phyloP scores from a whole-genome alignment of 2,329 filamentous ascomycete species.

The Phyllosticta ampelicida region DNA sequence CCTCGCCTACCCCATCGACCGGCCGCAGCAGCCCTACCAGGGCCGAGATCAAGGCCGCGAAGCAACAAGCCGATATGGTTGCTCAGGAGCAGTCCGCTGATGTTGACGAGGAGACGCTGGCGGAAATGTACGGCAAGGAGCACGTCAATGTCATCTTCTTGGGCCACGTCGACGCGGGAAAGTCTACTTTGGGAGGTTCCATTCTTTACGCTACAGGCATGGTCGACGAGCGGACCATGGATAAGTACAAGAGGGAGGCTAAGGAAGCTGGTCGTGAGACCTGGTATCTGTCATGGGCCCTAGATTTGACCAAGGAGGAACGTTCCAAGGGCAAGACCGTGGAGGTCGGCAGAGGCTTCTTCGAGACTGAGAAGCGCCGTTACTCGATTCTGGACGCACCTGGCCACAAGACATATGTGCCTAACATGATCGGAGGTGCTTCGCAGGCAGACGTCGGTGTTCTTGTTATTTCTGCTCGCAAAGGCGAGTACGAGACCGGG shows the following conservation, averaged over 20 bases:
- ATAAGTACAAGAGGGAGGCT: conserved; percentile 95
- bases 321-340: conserved; percentile 95
- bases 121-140: conserved; percentile 94
- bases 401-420: conserved; percentile 95
- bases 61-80: conserved; percentile 69
- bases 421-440: conserved; percentile 94
- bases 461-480: conserved; percentile 89
- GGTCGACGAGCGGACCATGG: conserved; percentile 98
- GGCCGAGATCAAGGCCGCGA: conserved; percentile 44
- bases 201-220: conserved; percentile 92
- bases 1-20: conserved; percentile 71
- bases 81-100: conserved; percentile 68
- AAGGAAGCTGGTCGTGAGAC: conserved; percentile 95
- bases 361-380: conserved; percentile 90
- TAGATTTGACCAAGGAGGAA: conserved; percentile 95
- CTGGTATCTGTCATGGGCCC: conserved; percentile 97
- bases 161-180: conserved; percentile 95
- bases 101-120: conserved; percentile 74
- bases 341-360: conserved; percentile 89
- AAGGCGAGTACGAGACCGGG: conserved; percentile 97
- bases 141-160: conserved; percentile 95
- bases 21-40: conserved; percentile 68
- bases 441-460: conserved; percentile 58
- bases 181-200: conserved; percentile 88
- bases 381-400: conserved; percentile 97